Evolutionary conservation across 2,329 filamentous ascomycete genomes (phyloP), one percentile per base, ranked within the genome.

Genomic region (Colletotrichum viniferum): DNA sequence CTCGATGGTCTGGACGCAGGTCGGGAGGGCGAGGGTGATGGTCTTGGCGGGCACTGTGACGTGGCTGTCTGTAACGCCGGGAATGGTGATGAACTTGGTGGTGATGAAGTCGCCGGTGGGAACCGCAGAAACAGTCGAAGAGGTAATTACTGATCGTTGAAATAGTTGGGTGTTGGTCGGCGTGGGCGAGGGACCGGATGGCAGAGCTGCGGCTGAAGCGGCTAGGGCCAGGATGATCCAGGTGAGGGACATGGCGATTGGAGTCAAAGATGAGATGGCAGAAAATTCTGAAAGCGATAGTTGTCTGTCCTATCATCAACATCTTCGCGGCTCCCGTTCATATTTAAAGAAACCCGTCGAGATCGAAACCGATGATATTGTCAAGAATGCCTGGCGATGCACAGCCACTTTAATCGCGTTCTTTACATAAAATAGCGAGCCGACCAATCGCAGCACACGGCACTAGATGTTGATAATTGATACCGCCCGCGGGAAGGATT

Each of bases 1-100:
- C 10, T 78, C 74, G 4, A 82, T 79, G 2, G 81, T 85, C 70
- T 84, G 83, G 1, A 82, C 75, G 74, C 85, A 86, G 5, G 84
- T 86, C 14, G 84, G 84, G 2, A 81, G 58, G 10, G 77, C 79
- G 2, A 84, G 76, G 26, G 79, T 62, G 30, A 84, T 80, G 2
- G 83, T 86, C 34, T 82, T 80, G 5, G 73, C 81, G 4, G 83
- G 79, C 18, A 81, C 76, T 0, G 79, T 82, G 21, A 79, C 78
- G 21, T 81, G 72, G 4, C 61, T 76, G 68, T 82, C 78, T n/a
- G 82, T 82, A 10, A 80, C 63, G 10, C 81, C 81, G 1, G 77
- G 64, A 12, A 81, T 78, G 16, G 77, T 81, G 76, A 84, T 76
- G 70, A 79, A 69, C 8, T 82, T 65, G 3, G 83, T 84, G 9